A percentile compares a stretch with the other conserved stretches of the same genome.
These are phyloP conservation scores for Suillus subaureus DNA, from an alignment of 768 basidiomycete species.

Conservation along the genomic window DNA sequence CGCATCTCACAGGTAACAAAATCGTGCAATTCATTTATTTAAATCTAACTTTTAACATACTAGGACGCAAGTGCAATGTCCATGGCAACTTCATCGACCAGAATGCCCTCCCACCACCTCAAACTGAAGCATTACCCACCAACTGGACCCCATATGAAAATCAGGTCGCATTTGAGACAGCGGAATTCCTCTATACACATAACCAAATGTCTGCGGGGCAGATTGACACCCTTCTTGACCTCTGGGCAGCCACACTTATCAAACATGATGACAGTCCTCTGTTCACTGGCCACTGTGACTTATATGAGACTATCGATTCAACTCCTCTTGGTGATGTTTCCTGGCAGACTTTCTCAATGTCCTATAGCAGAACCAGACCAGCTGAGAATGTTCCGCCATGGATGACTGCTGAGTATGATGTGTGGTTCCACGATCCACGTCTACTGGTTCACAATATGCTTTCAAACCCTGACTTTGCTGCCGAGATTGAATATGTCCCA, in stretches of 20 bases:
- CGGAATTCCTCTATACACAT: slow-evolving; percentile 22
- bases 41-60: slow-evolving; percentile 4
- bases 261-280: slow-evolving; percentile 21
- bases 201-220: slow-evolving; percentile 24
- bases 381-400: slow-evolving; percentile 21
- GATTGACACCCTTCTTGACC: slow-evolving; percentile 21
- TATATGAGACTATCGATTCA: slow-evolving; percentile 29
- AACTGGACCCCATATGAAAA: slow-evolving; percentile 19
- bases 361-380: slow-evolving; percentile 19
- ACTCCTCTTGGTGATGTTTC: slow-evolving; percentile 27
- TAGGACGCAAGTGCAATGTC: slow-evolving; percentile 11
- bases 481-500: slow-evolving; percentile 21
- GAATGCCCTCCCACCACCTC: slow-evolving; percentile 8
- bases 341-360: slow-evolving; percentile 29
- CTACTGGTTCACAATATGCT: slow-evolving; percentile 23
- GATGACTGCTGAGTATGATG: slow-evolving; percentile 28
- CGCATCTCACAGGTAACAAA: slow-evolving; percentile 5
- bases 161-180: slow-evolving; percentile 19
- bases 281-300: slow-evolving; percentile 21
- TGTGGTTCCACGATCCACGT: slow-evolving; percentile 29
- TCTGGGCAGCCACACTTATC: slow-evolving; percentile 21
- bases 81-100: slow-evolving; percentile 2
- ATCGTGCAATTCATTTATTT: not conserved
- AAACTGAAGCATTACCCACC: not conserved
- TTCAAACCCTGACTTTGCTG: slow-evolving; percentile 23